Evolutionary conservation across 2,329 filamentous ascomycete genomes (phyloP).

Genomic region (Aspergillus aculeatus): DNA sequence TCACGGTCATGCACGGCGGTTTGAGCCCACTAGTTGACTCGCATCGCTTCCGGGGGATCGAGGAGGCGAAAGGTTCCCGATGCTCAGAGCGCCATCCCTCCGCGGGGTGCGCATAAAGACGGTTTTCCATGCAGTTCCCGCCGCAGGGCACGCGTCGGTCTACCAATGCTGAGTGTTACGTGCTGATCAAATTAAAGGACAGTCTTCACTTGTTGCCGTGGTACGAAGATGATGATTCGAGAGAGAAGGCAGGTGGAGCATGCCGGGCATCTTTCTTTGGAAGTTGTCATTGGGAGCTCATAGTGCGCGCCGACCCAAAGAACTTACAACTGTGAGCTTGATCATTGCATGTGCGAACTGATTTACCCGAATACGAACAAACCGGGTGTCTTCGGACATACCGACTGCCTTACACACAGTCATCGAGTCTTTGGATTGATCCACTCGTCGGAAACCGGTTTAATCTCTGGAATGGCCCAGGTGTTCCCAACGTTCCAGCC

Average conservation of each 20-base stretch:
- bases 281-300: slow-evolving; percentile 52
- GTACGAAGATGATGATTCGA: slow-evolving; percentile 23
- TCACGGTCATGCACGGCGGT: slow-evolving; percentile 65
- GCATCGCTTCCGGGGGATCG: slow-evolving; percentile 31
- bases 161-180: slow-evolving; percentile 58
- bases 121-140: slow-evolving; percentile 48
- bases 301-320: slow-evolving; percentile 9
- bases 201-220: slow-evolving; percentile 47
- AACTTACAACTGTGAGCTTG: slow-evolving; percentile 2
- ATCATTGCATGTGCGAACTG: slow-evolving; percentile 16
- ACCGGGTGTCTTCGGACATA: slow-evolving; percentile 22
- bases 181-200: slow-evolving; percentile 63
- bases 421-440: slow-evolving; percentile 32
- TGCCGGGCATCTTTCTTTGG: slow-evolving; percentile 49
- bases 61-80: slow-evolving; percentile 35
- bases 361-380: slow-evolving; percentile 32
- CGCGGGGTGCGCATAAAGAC: slow-evolving; percentile 42
- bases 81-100: slow-evolving; percentile 43
- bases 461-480: slow-evolving; percentile 17
- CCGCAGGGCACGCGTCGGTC: slow-evolving; percentile 47
- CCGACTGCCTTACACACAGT: slow-evolving; percentile 48
- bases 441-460: slow-evolving; percentile 59
- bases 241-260: slow-evolving; percentile 53
- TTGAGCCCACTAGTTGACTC: slow-evolving; percentile 60
- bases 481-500: slow-evolving; percentile 17